Conservation (phyloP, 1,139 yeast genomes). For the Komagataea norvegica region DNA sequence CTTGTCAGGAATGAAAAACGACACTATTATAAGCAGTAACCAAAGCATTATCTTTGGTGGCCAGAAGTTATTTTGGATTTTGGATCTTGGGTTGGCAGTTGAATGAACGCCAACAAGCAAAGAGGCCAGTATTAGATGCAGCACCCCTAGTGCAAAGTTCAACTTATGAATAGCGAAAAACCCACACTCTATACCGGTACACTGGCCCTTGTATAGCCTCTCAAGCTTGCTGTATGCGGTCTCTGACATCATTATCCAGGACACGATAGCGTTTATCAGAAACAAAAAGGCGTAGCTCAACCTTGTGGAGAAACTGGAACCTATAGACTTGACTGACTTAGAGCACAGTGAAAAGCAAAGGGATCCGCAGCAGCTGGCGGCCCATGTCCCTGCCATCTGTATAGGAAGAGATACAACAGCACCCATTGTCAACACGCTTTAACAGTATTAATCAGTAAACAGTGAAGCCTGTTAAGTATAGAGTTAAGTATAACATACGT, state of each 20-base stretch:
- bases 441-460: too few relatives aligned
- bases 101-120: slow-evolving; percentile 71
- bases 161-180: slow-evolving; percentile 90
- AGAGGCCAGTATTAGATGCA: slow-evolving; percentile 70
- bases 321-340: slow-evolving; percentile 39
- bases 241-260: slow-evolving; percentile 90
- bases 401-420: slow-evolving; percentile 66
- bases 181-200: slow-evolving; percentile 87
- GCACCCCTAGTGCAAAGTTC: slow-evolving; percentile 78
- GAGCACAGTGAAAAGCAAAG: slow-evolving; percentile 73
- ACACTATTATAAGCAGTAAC: slow-evolving; percentile 49
- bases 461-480: too few relatives aligned
- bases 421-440: slow-evolving; percentile 58
- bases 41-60: slow-evolving; percentile 64
- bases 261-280: slow-evolving; percentile 69
- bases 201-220: slow-evolving; percentile 62
- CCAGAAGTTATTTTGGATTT: slow-evolving; percentile 92
- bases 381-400: slow-evolving; percentile 58
- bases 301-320: slow-evolving; percentile 65
- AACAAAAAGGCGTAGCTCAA: slow-evolving; percentile 79
- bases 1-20: slow-evolving; percentile 79
- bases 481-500: too few relatives aligned
- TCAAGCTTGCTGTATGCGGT: slow-evolving; percentile 75
- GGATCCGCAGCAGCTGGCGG: slow-evolving; percentile 82
- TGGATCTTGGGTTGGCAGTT: slow-evolving; percentile 74